Conservation (phyloP, 2,329 filamentous ascomycete species). For the Aspergillus sp. region DNA sequence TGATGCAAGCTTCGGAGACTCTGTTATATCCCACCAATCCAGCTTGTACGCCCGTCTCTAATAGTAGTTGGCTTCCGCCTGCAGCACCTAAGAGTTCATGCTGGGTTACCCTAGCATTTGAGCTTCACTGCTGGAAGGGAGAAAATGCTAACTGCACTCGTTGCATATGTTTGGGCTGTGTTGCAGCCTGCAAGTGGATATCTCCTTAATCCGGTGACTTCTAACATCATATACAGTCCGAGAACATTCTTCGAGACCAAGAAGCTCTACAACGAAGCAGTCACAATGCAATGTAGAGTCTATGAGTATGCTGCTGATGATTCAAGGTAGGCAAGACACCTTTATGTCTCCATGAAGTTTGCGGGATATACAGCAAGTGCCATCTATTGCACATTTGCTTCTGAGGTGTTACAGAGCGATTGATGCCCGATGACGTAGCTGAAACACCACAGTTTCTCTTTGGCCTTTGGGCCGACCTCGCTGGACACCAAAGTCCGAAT, state of each 20-base stretch:
- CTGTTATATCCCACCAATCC: not conserved
- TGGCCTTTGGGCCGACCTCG: conserved; percentile 1
- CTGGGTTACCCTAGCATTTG: not conserved
- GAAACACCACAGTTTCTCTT: conserved; percentile 11
- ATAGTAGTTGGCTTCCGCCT: not conserved
- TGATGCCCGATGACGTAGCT: conserved; percentile 29
- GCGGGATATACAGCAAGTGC: conserved; percentile 6
- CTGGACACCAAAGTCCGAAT: conserved; percentile 8
- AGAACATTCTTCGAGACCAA: not conserved
- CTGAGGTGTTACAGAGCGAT: conserved; percentile 12
- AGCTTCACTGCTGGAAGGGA: not conserved
- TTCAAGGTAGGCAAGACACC: not conserved
- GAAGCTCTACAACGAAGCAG: conserved; percentile 2
- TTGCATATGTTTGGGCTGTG: conserved; percentile 7
- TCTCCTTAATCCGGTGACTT: not conserved
- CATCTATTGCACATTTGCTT: conserved; percentile 11
- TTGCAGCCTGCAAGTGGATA: conserved; percentile 9
- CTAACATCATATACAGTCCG: not conserved
- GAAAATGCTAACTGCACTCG: conserved; percentile 3
- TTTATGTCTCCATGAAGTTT: conserved; percentile 2
- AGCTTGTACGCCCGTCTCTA: not conserved
- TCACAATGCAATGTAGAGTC: not conserved
- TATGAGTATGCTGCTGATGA: not conserved
- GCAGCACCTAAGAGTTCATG: not conserved
- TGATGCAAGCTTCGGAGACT: not conserved